Base-by-base conservation (phyloP, 352 stramenopile genomes). In the Phytophthora tubulina region DNA sequence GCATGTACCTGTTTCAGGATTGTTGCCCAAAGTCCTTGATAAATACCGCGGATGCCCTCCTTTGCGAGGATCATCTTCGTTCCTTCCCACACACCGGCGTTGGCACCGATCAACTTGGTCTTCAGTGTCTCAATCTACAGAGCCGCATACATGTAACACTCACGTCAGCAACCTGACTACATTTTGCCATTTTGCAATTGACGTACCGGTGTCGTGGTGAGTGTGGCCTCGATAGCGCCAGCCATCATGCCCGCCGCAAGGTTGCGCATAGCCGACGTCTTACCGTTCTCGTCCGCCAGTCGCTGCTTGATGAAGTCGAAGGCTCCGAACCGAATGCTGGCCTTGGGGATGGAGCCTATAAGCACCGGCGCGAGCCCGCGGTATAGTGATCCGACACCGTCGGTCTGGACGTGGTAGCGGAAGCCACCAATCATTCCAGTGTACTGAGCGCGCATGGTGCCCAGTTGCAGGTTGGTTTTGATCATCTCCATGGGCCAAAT, bases 61-160 rank as follows among this genome's bases (percentile, higher is more conserved):
- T 87, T 96, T 6, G 86, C 83, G 33, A 98, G 72, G 73, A 99
- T 98, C 71, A 96, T 91, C 68, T 95, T 93, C 14, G 97, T 94
- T 52, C 95, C 95, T 63, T 88, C 63, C 62, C 97, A 78, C 76
- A 99, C 92, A 6, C 92, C 85, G n/a, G 89, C 86, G 67, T 99
- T 99, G 6, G 97, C 82, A 73, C 98, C 95, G 73, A 99, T 99
- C 32, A 98, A 93, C 79, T 99, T 99, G 31, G 97, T 99, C 70
- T 99, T 99, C 6, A 99, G 81, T 21, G 97, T 99, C 70, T 99
- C 93, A 77, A 93, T 98, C 63, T 92, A 41, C 44, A 75, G 3
- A 50, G 0, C 17, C 51, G 39, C n/a, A 67, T 2, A 46, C 41
- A n/a, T 27, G 39, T 45, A 61, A 48, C 14, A 58, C 39, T 45